A percentile compares a stretch with the other conserved stretches of the same genome.
phyloP scores from a whole-genome alignment of 345 rosid genomes.

The Theobroma cacao region DNA sequence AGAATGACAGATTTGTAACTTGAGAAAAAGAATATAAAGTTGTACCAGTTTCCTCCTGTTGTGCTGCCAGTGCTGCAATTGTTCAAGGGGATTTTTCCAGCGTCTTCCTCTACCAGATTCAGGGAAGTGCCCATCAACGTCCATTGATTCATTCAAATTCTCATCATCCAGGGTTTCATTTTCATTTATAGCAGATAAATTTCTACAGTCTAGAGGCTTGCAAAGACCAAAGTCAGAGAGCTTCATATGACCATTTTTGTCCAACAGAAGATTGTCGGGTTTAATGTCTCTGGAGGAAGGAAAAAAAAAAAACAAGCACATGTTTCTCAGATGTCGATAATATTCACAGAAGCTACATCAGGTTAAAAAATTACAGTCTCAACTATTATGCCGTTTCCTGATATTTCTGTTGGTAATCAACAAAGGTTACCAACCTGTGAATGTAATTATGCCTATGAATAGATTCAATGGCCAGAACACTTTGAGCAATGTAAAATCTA shows the following conservation, averaged over 20 bases:
- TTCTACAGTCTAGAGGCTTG: slow-evolving; percentile 89
- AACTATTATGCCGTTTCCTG: not conserved
- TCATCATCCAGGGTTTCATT: slow-evolving; percentile 70
- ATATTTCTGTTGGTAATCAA: slow-evolving; percentile 3
- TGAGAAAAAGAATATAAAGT: slow-evolving; percentile 1
- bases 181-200: slow-evolving; percentile 66
- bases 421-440: slow-evolving; percentile 61
- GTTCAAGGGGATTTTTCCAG: slow-evolving; percentile 84
- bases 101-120: slow-evolving; percentile 53
- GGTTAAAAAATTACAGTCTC: slow-evolving; percentile 2
- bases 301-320: slow-evolving; percentile 12
- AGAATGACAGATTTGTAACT: not conserved
- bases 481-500: slow-evolving; percentile 85
- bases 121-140: slow-evolving; percentile 51
- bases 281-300: slow-evolving; percentile 73
- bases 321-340: not conserved
- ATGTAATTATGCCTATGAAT: slow-evolving; percentile 89
- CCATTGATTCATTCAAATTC: slow-evolving; percentile 60
- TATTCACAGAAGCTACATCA: slow-evolving; percentile 4
- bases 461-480: slow-evolving; percentile 88
- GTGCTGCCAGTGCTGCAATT: slow-evolving; percentile 87
- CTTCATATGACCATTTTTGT: slow-evolving; percentile 87
- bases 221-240: slow-evolving; percentile 98
- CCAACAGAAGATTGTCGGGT: slow-evolving; percentile 92
- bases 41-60: slow-evolving; percentile 85